phyloP scores from a whole-genome alignment of 2,329 filamentous ascomycete genomes.

The Penicillium griseofulvum region DNA sequence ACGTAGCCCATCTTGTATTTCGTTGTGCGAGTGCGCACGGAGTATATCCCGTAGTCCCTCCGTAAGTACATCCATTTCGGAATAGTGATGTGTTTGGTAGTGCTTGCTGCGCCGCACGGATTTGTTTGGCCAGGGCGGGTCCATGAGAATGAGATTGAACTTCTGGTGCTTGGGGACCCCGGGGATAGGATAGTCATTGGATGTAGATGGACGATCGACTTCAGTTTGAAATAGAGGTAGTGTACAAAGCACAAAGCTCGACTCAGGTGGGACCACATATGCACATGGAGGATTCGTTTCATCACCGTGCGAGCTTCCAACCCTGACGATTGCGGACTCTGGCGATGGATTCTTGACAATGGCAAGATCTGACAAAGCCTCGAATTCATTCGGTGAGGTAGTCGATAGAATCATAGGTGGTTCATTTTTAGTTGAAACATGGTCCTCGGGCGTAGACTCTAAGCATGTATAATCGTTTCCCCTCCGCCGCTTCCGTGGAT shows the following conservation, averaged over 20 bases:
- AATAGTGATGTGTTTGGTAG: conserved; percentile 42
- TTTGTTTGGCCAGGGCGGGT: conserved; percentile 64
- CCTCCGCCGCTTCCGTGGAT: background rate
- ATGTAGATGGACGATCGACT: background rate
- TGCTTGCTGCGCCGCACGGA: conserved; percentile 55
- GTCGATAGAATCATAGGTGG: conserved; percentile 38
- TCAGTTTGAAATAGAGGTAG: conserved; percentile 27
- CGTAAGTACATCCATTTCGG: conserved; percentile 30
- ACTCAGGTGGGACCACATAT: conserved; percentile 48
- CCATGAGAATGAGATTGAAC: conserved; percentile 60
- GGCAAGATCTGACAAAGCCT: conserved; percentile 22
- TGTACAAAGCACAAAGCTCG: conserved; percentile 47
- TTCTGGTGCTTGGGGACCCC: conserved; percentile 29
- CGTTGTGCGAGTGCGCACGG: conserved; percentile 40
- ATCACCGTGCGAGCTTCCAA: conserved; percentile 17
- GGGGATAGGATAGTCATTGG: conserved; percentile 22
- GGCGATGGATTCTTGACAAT: conserved; percentile 34
- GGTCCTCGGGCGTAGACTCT: background rate
- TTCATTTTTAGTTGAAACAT: background rate
- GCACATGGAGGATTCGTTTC: conserved; percentile 17
- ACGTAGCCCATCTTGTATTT: conserved; percentile 29
- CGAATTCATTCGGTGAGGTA: conserved; percentile 31
- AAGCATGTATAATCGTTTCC: background rate
- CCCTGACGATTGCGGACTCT: conserved; percentile 10
- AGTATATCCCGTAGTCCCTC: conserved; percentile 46